These are phyloP conservation scores for Mycocentrospora acerina DNA, from an alignment of 2,329 filamentous ascomycete species.

Conservation along the genomic window DNA sequence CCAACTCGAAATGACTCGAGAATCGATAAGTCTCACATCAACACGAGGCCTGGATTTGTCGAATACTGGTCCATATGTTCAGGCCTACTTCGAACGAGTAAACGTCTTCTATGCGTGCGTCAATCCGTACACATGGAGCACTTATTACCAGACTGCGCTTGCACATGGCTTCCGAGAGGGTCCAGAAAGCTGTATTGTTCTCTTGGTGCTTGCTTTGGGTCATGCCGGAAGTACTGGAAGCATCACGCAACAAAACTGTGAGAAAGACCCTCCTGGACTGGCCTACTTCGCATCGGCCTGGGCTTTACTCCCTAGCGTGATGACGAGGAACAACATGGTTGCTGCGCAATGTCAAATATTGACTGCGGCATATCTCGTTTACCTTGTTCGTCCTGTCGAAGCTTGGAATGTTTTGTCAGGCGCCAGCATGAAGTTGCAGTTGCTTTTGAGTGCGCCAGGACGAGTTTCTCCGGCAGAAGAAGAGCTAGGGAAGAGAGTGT, in stretches of 20 bases:
- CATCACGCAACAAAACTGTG: constrained; percentile 69
- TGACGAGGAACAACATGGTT: constrained; percentile 76
- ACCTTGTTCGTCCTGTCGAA: constrained; percentile 77
- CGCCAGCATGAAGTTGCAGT: constrained; percentile 77
- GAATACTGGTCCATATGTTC: constrained; percentile 72
- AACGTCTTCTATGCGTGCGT: constrained; percentile 87
- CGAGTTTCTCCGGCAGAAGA: constrained; percentile 69
- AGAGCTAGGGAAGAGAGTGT: constrained; percentile 75
- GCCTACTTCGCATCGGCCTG: constrained; percentile 81
- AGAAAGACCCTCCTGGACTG: constrained; percentile 72
- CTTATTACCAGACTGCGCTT: constrained; percentile 72
- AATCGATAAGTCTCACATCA: constrained; percentile 63
- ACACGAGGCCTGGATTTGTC: constrained; percentile 70
- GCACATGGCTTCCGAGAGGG: constrained; percentile 76
- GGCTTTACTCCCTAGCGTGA: constrained; percentile 73
- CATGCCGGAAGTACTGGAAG: constrained; percentile 74
- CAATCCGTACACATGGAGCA: constrained; percentile 77
- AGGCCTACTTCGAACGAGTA: constrained; percentile 77
- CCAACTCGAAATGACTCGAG: constrained; percentile 77
- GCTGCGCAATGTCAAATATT: constrained; percentile 80
- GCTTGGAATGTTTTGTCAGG: constrained; percentile 80
- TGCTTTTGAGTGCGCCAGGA: constrained; percentile 72
- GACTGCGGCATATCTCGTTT: constrained; percentile 79
- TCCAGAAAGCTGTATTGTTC: constrained; percentile 78
- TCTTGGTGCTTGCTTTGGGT: constrained; percentile 75